These are phyloP conservation scores for Boeremia exigua DNA, from an alignment of 2,329 filamentous ascomycete species.

Conservation along the genomic window DNA sequence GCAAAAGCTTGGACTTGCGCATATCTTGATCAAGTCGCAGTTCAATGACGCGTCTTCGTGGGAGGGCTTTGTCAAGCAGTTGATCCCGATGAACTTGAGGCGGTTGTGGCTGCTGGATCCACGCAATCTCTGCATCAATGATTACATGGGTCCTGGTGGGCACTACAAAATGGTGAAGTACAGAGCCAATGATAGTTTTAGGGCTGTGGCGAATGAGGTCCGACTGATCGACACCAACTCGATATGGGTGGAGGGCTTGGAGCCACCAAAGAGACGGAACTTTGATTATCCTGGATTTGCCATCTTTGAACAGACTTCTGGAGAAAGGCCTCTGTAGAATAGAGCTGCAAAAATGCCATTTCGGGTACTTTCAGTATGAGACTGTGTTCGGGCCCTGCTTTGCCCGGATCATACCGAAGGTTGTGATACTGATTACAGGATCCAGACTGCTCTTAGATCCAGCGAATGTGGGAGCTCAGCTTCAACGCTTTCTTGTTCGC, in stretches of 20 bases:
- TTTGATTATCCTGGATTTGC: slow-evolving; percentile 8
- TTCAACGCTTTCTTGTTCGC: slow-evolving; percentile 38
- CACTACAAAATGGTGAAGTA: background rate
- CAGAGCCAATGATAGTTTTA: background rate
- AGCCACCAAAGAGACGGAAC: background rate
- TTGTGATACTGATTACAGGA: background rate
- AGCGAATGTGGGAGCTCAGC: no score
- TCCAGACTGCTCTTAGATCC: background rate
- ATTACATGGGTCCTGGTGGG: background rate
- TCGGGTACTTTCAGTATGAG: slow-evolving; percentile 8
- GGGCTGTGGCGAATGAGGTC: background rate
- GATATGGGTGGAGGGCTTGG: background rate
- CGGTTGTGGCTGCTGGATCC: slow-evolving; percentile 10
- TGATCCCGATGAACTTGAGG: background rate
- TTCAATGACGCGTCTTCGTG: background rate
- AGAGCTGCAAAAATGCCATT: background rate
- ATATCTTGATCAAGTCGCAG: slow-evolving; percentile 5
- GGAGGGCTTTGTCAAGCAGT: background rate
- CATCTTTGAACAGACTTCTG: background rate
- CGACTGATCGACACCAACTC: slow-evolving; percentile 4
- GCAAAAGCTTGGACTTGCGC: slow-evolving; percentile 3
- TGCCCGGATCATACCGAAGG: background rate
- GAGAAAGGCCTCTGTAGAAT: background rate
- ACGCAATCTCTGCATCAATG: background rate
- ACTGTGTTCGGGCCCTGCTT: background rate